phyloP scores from a whole-genome alignment of 1,139 yeast genomes.

The Blastobotrys persicus region DNA sequence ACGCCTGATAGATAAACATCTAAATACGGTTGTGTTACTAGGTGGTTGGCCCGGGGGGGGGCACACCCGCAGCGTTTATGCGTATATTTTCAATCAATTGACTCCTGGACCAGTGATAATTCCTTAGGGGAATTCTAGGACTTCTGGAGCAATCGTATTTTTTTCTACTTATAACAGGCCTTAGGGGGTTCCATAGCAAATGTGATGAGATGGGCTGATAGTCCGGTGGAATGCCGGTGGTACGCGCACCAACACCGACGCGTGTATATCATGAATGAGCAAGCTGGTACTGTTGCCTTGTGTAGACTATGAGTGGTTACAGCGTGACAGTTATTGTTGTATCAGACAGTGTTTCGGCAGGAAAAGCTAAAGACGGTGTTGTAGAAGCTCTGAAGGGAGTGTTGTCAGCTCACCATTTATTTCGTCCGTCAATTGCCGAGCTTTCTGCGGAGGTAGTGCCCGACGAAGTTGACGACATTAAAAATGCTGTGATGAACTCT shows the following conservation, averaged over 20 bases:
- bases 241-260: not conserved
- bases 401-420: not conserved
- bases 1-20: too few relatives aligned
- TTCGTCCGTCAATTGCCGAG: not conserved
- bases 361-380: conserved; percentile 12
- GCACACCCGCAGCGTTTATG: too few relatives aligned
- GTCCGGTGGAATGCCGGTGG: not conserved
- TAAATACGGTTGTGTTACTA: too few relatives aligned
- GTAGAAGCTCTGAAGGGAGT: conserved; percentile 6
- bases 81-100: too few relatives aligned
- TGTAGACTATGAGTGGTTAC: not conserved
- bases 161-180: too few relatives aligned
- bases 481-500: conserved; percentile 8
- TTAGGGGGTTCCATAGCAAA: too few relatives aligned
- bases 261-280: not conserved
- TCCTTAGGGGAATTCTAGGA: too few relatives aligned
- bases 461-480: conserved; percentile 16
- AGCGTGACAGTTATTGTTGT: conserved; percentile 13
- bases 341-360: conserved; percentile 16
- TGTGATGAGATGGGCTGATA: too few relatives aligned
- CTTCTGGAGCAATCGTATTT: too few relatives aligned
- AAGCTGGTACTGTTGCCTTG: not conserved
- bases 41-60: too few relatives aligned
- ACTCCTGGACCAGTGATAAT: too few relatives aligned
- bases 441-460: conserved; percentile 8